These are phyloP conservation scores for Psilocybe tampanensis DNA, from an alignment of 768 basidiomycete genomes.

Conservation along the genomic window DNA sequence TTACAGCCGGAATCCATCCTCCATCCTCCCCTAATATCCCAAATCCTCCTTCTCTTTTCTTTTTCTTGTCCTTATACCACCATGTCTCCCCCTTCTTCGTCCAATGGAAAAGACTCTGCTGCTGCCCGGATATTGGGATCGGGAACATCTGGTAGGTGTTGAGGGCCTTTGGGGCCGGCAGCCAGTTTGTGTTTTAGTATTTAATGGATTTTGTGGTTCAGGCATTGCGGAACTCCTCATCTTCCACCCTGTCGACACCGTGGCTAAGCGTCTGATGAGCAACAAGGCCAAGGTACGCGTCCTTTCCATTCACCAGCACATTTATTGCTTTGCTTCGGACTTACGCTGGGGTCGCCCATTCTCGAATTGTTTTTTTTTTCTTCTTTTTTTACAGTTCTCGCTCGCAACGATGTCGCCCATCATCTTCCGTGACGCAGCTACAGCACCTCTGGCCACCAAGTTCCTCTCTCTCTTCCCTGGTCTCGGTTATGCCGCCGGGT, in stretches of 20 bases:
- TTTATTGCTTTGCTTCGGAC: neutral
- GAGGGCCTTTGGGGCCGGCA: neutral
- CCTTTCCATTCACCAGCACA: neutral
- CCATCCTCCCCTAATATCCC: neutral
- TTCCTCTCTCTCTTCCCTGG: constrained; percentile 96
- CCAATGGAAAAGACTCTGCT: constrained; percentile 83
- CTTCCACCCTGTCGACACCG: constrained; percentile 96
- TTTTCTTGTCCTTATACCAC: constrained; percentile 5
- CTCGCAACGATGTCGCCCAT: constrained; percentile 66
- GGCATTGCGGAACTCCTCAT: constrained; percentile 94
- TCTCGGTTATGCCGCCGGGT: constrained; percentile 96
- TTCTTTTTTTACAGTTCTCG: constrained; percentile 69
- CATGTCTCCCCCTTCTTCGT: constrained; percentile 42
- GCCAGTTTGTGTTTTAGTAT: constrained; percentile 4
- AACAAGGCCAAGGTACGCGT: constrained; percentile 79
- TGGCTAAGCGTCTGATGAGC: constrained; percentile 99
- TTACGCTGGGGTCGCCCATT: no score
- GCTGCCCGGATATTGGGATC: constrained; percentile 90
- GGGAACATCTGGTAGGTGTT: constrained; percentile 80
- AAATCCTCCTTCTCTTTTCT: neutral
- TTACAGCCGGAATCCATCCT: neutral
- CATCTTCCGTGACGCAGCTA: constrained; percentile 86
- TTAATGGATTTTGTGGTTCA: constrained; percentile 28
- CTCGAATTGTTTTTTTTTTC: no score
- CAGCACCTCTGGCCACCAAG: constrained; percentile 64